Percentiles rank a stretch among this genome's conserved stretches.
Conservation (phyloP, 108 stramenopile species). For the Bacterosira constricta region DNA sequence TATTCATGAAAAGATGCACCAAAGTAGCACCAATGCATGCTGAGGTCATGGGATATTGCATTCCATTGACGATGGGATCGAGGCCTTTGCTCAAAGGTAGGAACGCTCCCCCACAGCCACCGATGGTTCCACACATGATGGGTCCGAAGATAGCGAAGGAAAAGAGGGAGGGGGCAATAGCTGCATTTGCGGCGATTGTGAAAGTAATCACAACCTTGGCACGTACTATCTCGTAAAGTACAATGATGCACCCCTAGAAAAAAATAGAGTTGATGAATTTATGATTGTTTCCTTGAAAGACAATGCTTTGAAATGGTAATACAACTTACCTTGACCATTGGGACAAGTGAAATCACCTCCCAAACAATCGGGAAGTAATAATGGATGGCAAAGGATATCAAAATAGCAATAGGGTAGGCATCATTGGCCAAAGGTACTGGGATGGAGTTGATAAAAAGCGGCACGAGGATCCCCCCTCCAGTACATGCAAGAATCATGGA, state of each 20-base stretch:
- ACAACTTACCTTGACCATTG: slow-evolving; percentile 53
- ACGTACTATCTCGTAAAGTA: slow-evolving; percentile 74
- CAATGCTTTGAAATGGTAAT: background rate
- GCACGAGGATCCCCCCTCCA: slow-evolving; percentile 90
- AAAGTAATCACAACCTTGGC: slow-evolving; percentile 77
- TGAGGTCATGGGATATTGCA: slow-evolving; percentile 76
- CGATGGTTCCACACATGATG: slow-evolving; percentile 88
- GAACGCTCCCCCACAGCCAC: slow-evolving; percentile 90
- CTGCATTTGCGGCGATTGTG: slow-evolving; percentile 64
- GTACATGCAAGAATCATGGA: slow-evolving; percentile 76
- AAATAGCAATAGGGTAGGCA: slow-evolving; percentile 82
- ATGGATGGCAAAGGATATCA: slow-evolving; percentile 72
- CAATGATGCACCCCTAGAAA: slow-evolving; percentile 33
- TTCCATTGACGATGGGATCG: slow-evolving; percentile 76
- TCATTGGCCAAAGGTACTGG: slow-evolving; percentile 82
- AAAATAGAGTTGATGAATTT: background rate
- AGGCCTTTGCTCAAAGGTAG: slow-evolving; percentile 88
- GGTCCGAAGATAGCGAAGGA: slow-evolving; percentile 86
- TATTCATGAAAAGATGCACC: slow-evolving; percentile 74
- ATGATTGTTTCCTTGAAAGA: too few species aligned
- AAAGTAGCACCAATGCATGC: slow-evolving; percentile 78
- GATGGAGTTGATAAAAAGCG: slow-evolving; percentile 79
- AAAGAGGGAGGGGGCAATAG: slow-evolving; percentile 74
- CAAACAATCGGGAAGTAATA: slow-evolving; percentile 76
- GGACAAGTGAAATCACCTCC: slow-evolving; percentile 66